Conservation (phyloP, 352 stramenopile species). For the Phytophthora fragariae region DNA sequence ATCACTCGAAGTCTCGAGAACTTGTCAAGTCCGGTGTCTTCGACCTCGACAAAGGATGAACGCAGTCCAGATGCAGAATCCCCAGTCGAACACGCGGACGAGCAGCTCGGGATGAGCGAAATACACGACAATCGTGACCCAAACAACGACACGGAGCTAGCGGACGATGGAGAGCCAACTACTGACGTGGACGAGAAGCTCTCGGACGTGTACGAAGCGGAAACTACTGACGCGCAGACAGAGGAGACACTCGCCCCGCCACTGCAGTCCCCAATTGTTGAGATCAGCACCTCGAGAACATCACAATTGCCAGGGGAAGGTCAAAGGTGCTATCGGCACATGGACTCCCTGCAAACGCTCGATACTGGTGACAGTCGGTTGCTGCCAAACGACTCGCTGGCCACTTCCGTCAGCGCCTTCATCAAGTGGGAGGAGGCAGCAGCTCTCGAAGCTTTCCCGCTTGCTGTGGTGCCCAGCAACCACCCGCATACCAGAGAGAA, state of each 20-base stretch:
- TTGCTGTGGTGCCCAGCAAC: constrained; percentile 17
- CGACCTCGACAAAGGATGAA: background rate
- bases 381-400: background rate
- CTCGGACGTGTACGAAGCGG: background rate
- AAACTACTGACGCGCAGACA: background rate
- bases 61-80: background rate
- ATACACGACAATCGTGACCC: background rate
- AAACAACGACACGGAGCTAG: background rate
- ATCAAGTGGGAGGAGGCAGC: constrained; percentile 33
- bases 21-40: background rate
- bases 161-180: background rate
- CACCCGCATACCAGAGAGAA: constrained; percentile 1
- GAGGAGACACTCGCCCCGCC: background rate
- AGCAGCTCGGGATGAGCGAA: background rate
- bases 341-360: background rate
- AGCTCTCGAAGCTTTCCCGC: constrained; percentile 30
- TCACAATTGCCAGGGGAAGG: background rate
- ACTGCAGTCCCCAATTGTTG: constrained; percentile 23
- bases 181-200: background rate
- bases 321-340: background rate
- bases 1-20: constrained; percentile 8
- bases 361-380: background rate
- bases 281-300: constrained; percentile 14
- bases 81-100: background rate
- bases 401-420: constrained; percentile 6